These are phyloP conservation scores for Podospora appendiculata DNA, from an alignment of 495 filamentous ascomycete species.

Conservation along the genomic window DNA sequence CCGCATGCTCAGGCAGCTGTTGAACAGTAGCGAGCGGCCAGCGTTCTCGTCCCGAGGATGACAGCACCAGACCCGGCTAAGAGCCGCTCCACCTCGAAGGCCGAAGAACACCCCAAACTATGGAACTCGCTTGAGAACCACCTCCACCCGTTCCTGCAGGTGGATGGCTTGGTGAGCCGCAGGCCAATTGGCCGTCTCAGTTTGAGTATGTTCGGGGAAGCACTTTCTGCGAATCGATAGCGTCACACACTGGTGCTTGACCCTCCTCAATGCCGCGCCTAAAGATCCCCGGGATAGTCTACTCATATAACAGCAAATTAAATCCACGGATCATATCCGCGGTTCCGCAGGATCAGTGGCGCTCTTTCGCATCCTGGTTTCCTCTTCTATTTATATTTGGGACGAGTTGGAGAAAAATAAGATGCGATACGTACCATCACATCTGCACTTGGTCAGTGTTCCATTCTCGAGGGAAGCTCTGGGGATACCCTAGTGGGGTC, in stretches of 20 bases:
- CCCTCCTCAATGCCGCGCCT: slow-evolving; percentile 20
- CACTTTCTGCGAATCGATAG: slow-evolving; percentile 11
- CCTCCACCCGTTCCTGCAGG: slow-evolving; percentile 24
- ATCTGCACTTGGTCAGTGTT: slow-evolving; percentile 27
- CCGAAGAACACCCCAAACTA: not conserved
- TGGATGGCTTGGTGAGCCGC: slow-evolving; percentile 3
- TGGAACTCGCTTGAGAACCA: slow-evolving; percentile 24
- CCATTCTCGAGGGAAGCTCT: not conserved
- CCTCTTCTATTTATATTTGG: slow-evolving; percentile 14
- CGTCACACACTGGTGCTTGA: slow-evolving; percentile 19
- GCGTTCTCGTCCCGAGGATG: slow-evolving; percentile 10
- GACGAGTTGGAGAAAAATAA: slow-evolving; percentile 6
- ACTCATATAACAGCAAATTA: slow-evolving; percentile 23
- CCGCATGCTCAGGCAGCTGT: slow-evolving; percentile 13
- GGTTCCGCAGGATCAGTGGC: slow-evolving; percentile 15
- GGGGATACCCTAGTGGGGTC: slow-evolving; percentile 2
- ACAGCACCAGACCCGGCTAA: slow-evolving; percentile 2
- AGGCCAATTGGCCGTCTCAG: slow-evolving; percentile 12
- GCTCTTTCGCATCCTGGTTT: slow-evolving; percentile 14
- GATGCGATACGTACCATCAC: slow-evolving; percentile 39
- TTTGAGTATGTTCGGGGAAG: slow-evolving; percentile 12
- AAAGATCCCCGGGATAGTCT: slow-evolving; percentile 21
- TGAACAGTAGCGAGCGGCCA: slow-evolving; percentile 15
- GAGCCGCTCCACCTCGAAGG: no score
- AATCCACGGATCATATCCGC: slow-evolving; percentile 17